Conservation (phyloP, 768 basidiomycete genomes). For the Phaffia tasmanica region DNA sequence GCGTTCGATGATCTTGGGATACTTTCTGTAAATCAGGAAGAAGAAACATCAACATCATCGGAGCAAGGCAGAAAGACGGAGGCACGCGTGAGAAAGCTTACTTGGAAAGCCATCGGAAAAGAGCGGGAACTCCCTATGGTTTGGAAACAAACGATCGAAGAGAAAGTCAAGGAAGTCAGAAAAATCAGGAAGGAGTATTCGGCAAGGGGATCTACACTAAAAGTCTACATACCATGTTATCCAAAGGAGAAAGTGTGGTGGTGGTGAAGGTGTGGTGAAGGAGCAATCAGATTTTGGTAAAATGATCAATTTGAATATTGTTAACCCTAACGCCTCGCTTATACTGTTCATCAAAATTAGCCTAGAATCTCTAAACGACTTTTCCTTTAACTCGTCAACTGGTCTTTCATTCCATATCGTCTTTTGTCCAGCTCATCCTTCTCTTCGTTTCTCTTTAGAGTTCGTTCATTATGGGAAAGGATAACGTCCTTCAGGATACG, state of each 20-base stretch:
- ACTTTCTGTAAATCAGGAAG: conserved; percentile 46
- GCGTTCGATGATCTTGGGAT: conserved; percentile 65
- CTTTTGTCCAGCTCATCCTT: conserved; percentile 1
- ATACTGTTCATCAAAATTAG: background rate
- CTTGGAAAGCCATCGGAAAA: conserved; percentile 95
- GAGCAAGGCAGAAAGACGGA: background rate
- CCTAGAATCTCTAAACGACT: background rate
- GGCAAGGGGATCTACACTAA: no score
- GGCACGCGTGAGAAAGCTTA: conserved; percentile 1
- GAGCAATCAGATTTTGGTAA: background rate
- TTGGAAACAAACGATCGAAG: background rate
- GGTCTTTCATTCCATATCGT: background rate
- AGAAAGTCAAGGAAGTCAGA: background rate
- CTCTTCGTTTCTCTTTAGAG: background rate
- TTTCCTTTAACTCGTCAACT: background rate
- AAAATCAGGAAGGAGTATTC: background rate
- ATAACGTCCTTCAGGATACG: conserved; percentile 38
- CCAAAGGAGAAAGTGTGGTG: background rate
- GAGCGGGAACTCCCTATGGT: conserved; percentile 82
- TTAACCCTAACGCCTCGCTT: no score
- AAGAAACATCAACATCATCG: background rate
- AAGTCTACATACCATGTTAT: conserved; percentile 14
- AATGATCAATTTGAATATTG: no score
- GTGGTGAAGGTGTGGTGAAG: background rate
- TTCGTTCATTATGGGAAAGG: conserved; percentile 32